Base-by-base conservation (phyloP, 202 grass and related monocot species). In the Brachypodium distachyon region DNA sequence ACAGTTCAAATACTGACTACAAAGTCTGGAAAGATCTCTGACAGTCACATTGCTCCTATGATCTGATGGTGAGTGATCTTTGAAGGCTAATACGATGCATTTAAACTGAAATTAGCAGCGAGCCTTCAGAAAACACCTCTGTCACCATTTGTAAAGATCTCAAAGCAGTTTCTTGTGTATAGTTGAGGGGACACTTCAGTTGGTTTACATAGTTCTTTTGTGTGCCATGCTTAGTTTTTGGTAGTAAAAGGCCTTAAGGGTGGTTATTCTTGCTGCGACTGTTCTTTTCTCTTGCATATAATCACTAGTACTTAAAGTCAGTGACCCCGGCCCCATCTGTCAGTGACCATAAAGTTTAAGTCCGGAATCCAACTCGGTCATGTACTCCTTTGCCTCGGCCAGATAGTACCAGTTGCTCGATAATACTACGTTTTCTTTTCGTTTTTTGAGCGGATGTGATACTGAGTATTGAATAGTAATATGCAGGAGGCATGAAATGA, bases 11-110 rank as follows among this genome's bases (percentile, higher is more conserved):
- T 84, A 92, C 91, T 42, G 91, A 98, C 22, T 92, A 90, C 74
- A 92, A 84, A 67, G 83, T 98, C 33, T 98, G 96, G 96, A 95
- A 95, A 89, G 96, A 98, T 84, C 69, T 98, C 67, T 98, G 70
- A 84, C 8, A 18, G 7, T 4, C 18, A 46, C 9, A 37, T 63
- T 32, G 44, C 72, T 52, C 58, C 16, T 31, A 23, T 55, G 32
- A 53, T 33, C 27, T 33, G 9, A 52, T 23, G 27, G 18, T 49
- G 37, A 49, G 31, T 22, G 38, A 64, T 63, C 3, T 79, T 40
- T 73, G 48, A 73, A 27, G 16, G 17, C 17, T 73, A 38, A 73
- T 76, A 19, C 44, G 58, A 66, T 56, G 68, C 0, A 22, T 12
- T 1, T 57, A 27, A 72, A 78, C 42, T 16, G 19, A 14, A 63